Base-by-base conservation (phyloP, 2,329 filamentous ascomycete genomes). In the Pseudocercospora fijiensis region DNA sequence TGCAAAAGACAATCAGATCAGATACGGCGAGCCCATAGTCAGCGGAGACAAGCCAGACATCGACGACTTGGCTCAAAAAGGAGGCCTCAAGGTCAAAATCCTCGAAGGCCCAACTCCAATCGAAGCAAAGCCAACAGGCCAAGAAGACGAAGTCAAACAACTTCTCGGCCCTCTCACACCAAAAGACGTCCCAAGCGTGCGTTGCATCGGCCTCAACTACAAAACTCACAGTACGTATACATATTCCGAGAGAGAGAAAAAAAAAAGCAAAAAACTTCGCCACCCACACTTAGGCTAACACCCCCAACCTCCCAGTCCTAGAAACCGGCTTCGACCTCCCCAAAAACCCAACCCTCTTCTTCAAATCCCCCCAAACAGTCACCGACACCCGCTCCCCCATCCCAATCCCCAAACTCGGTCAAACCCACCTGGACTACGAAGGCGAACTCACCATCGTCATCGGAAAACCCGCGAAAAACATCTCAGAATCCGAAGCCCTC, bases 391-490 rank as follows among this genome's bases (percentile, higher is more conserved):
- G 76, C 2, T 87, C 90, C 69, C 80, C 86, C 1, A 88, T 92
- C 58, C 88, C 88, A 1, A 81, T 94, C 37, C 85, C 86, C 22
- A 72, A 77, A 2, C 78, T 90, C 64, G 89, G 88, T 0, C 90
- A 92, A 76, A 82, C 88, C 65, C 81, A 81, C 55, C 78, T 91
- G 18, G 90, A 93, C 77, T 93, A 93, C 76, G 90, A 94, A 78
- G 91, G 89, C 74, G 90, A 94, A 78, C 82, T 94, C 6, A 88
- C 92, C 13, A 82, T 86, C 41, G 81, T 93, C 8, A 91, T 93
- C 66, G 88, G 89, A 24, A 88, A 87, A 76, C 79, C 84, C 64
- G 88, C 86, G 64, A 77, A 80, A 49, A 83, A 92, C 72, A 86
- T 93, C 11, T 76, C 85, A 1, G 88, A 90, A 76, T 80, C 81